phyloP scores from a whole-genome alignment of 192 early-diverging fungal species.

The Coemansia sp. region DNA sequence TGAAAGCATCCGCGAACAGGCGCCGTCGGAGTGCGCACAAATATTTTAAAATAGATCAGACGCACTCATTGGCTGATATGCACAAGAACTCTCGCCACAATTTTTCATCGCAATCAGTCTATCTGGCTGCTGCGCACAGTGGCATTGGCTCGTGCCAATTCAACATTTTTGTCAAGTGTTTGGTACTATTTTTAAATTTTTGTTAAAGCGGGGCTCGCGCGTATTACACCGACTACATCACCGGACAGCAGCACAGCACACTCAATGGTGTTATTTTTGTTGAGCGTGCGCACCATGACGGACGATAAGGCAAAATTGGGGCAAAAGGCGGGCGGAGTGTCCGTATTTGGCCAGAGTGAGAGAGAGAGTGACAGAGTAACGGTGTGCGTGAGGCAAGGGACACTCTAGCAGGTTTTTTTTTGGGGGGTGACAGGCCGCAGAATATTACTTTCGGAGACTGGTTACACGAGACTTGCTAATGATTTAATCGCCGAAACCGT shows the following conservation, averaged over 20 bases:
- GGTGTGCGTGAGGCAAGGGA: background rate
- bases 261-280: slow-evolving; percentile 6
- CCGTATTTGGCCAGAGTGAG: background rate
- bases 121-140: background rate
- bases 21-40: slow-evolving; percentile 1
- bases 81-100: background rate
- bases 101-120: background rate
- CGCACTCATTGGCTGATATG: slow-evolving; percentile 1
- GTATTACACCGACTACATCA: background rate
- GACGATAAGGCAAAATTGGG: background rate
- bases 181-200: background rate
- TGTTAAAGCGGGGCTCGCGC: background rate
- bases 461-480: background rate
- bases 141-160: background rate
- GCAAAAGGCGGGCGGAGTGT: background rate
- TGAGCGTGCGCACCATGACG: background rate
- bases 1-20: background rate
- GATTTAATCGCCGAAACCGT: background rate
- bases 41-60: slow-evolving; percentile 1
- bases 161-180: background rate
- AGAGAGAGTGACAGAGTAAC: background rate
- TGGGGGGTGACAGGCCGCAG: background rate
- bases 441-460: background rate
- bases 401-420: background rate
- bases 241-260: background rate